Conservation (phyloP, 176 grass and related monocot genomes). For the Oryza glumipatula region DNA sequence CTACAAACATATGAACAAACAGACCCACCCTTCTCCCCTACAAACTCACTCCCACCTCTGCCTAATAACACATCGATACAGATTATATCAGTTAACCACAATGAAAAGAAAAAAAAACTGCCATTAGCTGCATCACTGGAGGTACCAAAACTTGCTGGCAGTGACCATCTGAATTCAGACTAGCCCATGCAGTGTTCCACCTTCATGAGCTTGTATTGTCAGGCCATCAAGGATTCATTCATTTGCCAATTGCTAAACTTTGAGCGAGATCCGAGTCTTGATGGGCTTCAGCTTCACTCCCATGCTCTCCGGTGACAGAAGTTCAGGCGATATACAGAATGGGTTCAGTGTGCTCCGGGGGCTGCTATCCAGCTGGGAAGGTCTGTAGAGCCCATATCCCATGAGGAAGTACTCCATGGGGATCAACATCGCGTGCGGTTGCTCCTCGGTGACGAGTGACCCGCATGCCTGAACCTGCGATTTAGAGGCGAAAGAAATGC, state of each 20-base stretch:
- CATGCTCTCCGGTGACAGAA: conserved; percentile 97
- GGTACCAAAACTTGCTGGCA: conserved; percentile 46
- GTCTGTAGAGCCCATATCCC: conserved; percentile 84
- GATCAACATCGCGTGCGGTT: conserved; percentile 90
- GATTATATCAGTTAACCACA: conserved; percentile 61
- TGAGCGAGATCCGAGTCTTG: conserved; percentile 71
- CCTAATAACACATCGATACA: conserved; percentile 38
- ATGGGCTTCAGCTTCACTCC: conserved; percentile 98
- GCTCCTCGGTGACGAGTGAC: conserved; percentile 87
- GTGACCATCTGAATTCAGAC: conserved; percentile 1
- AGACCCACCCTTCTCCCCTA: conserved; percentile 31
- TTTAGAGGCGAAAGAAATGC: conserved; percentile 30
- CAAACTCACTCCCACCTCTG: conserved; percentile 3
- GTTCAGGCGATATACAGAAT: conserved; percentile 79
- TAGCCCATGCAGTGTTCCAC: conserved; percentile 43
- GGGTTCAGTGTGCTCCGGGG: conserved; percentile 76
- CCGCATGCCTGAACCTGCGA: conserved; percentile 90
- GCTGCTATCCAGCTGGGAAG: conserved; percentile 64
- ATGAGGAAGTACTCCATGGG: conserved; percentile 92
- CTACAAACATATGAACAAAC: conserved; percentile 63
- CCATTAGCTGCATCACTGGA: conserved; percentile 28
- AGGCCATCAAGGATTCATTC: conserved; percentile 10
- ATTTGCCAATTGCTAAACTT: conserved; percentile 39
- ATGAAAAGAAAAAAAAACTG: conserved; percentile 52
- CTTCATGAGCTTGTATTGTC: conserved; percentile 41